Evolutionary conservation across 2,329 filamentous ascomycete species (phyloP).

Genomic region (Cadophora malorum): DNA sequence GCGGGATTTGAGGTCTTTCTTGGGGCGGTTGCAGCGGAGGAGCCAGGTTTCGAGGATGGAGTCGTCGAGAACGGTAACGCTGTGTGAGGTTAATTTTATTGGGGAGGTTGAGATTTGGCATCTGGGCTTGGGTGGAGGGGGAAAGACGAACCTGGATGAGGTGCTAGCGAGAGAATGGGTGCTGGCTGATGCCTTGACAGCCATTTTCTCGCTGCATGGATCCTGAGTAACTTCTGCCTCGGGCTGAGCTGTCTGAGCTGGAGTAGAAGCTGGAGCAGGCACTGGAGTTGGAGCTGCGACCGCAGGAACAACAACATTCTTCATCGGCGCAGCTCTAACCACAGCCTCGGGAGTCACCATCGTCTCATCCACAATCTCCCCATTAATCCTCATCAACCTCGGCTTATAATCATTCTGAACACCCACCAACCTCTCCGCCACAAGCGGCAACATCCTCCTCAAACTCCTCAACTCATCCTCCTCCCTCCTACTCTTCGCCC

Average conservation of each 20-base stretch:
- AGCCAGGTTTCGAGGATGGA: conserved; percentile 29
- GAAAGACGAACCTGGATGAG: conserved; percentile 2
- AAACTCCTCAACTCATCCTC: conserved; percentile 23
- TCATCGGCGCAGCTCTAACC: neutral
- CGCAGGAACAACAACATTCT: conserved; percentile 9
- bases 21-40: conserved; percentile 27
- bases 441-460: conserved; percentile 25
- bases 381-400: conserved; percentile 20
- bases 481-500: conserved; percentile 16
- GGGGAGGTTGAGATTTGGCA: neutral
- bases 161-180: conserved; percentile 21
- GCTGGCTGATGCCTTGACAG: conserved; percentile 16
- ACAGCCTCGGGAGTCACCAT: conserved; percentile 7
- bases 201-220: neutral
- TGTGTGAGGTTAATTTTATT: neutral
- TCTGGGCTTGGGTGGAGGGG: too few species aligned
- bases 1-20: conserved; percentile 20
- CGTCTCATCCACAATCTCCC: conserved; percentile 4
- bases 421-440: conserved; percentile 31
- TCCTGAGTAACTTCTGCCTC: neutral
- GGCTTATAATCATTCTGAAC: conserved; percentile 31
- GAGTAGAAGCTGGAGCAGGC: neutral
- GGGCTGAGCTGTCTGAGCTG: neutral
- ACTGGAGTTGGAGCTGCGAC: neutral
- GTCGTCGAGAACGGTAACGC: conserved; percentile 13